These are phyloP conservation scores for Corrigiola litoralis DNA, from an alignment of 179 eudicot genomes.

Conservation along the genomic window DNA sequence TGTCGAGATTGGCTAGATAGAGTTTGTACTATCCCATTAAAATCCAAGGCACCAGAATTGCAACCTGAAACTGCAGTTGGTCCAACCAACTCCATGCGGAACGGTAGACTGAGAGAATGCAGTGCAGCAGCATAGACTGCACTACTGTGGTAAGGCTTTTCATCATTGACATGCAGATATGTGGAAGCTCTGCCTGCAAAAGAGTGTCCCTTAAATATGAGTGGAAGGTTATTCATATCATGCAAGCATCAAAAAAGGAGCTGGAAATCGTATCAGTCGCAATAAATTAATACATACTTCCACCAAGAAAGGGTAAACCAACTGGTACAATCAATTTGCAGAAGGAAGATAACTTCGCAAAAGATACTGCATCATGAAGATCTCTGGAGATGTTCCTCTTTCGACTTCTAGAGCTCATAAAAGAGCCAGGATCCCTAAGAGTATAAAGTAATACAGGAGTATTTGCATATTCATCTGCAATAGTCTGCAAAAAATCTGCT, in stretches of 20 bases:
- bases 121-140: slow-evolving; percentile 91
- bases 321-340: slow-evolving; percentile 74
- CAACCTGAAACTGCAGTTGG: slow-evolving; percentile 45
- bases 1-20: slow-evolving; percentile 70
- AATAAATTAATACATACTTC: slow-evolving; percentile 40
- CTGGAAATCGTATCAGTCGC: neutral
- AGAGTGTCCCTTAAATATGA: neutral
- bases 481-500: slow-evolving; percentile 65
- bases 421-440: slow-evolving; percentile 52
- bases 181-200: slow-evolving; percentile 51
- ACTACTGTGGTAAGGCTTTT: slow-evolving; percentile 74
- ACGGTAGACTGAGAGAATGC: slow-evolving; percentile 75
- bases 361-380: slow-evolving; percentile 84
- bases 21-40: slow-evolving; percentile 58
- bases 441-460: slow-evolving; percentile 73
- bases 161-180: slow-evolving; percentile 54
- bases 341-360: slow-evolving; percentile 65
- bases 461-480: slow-evolving; percentile 82
- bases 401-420: slow-evolving; percentile 29
- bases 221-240: neutral
- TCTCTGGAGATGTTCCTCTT: slow-evolving; percentile 44
- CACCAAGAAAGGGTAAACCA: slow-evolving; percentile 73
- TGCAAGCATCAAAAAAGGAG: neutral
- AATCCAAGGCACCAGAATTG: slow-evolving; percentile 49
- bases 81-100: slow-evolving; percentile 62